These are phyloP conservation scores for Mycena sp. DNA, from an alignment of 1,284 basidiomycete species.

Conservation along the genomic window DNA sequence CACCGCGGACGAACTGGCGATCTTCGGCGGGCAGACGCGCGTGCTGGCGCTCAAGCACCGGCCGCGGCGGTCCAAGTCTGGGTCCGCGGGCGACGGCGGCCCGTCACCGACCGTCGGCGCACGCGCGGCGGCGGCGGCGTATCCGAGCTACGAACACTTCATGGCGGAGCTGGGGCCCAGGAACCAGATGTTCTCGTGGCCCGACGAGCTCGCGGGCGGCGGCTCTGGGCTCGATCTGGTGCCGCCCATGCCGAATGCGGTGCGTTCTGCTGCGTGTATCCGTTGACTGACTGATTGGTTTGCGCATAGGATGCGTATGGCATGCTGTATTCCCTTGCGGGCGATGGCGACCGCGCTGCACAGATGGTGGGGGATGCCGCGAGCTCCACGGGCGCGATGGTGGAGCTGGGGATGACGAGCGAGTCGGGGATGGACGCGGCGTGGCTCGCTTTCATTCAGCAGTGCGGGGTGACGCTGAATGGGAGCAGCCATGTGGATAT, in stretches of 20 bases:
- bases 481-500: slow-evolving; percentile 30
- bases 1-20: slow-evolving; percentile 59
- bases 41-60: slow-evolving; percentile 43
- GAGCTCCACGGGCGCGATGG: slow-evolving; percentile 42
- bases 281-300: background rate
- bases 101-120: background rate
- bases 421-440: slow-evolving; percentile 53
- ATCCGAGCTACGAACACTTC: background rate
- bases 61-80: slow-evolving; percentile 9
- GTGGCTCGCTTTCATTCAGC: slow-evolving; percentile 55
- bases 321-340: slow-evolving; percentile 16
- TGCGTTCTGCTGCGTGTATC: background rate
- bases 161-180: background rate
- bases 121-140: background rate
- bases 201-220: slow-evolving; percentile 15
- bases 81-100: background rate
- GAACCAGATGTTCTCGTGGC: slow-evolving; percentile 19
- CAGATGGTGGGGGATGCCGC: slow-evolving; percentile 17
- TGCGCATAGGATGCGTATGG: slow-evolving; percentile 21
- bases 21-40: slow-evolving; percentile 61
- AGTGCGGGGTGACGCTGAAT: slow-evolving; percentile 49
- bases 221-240: background rate
- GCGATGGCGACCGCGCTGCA: background rate
- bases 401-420: slow-evolving; percentile 51
- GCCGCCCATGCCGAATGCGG: background rate